Conservation (phyloP, 768 basidiomycete genomes). For the Gautieria morchelliformis region DNA sequence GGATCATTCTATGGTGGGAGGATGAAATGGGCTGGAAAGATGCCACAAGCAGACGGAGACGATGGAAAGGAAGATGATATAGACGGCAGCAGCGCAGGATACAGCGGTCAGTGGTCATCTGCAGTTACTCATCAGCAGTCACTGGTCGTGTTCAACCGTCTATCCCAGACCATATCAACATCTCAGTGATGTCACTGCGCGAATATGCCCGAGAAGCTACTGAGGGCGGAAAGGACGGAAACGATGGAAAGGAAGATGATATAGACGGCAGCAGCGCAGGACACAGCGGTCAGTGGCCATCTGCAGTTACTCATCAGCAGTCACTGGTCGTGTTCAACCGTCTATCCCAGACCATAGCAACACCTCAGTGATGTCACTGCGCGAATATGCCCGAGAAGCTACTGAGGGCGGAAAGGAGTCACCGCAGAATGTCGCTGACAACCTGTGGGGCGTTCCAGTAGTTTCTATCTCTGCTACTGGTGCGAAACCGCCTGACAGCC, state of each 20-base stretch:
- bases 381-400: neutral
- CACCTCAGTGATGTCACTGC: neutral
- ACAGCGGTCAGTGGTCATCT: neutral
- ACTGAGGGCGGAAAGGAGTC: neutral
- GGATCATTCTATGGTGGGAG: slow-evolving; percentile 1
- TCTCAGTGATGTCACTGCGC: too few species aligned
- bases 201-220: too few species aligned
- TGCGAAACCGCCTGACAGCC: neutral
- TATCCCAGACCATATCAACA: too few species aligned
- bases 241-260: neutral
- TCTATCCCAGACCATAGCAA: neutral
- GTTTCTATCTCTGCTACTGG: neutral
- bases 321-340: neutral
- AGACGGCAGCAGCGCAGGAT: neutral
- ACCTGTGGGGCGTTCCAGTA: neutral
- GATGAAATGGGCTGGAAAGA: neutral
- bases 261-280: neutral
- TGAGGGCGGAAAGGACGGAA: too few species aligned
- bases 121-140: neutral
- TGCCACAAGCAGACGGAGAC: neutral
- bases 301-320: too few species aligned
- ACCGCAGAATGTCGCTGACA: too few species aligned
- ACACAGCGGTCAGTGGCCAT: neutral
- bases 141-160: neutral
- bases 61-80: neutral